Base-by-base conservation (phyloP, 2,329 filamentous ascomycete species). In the Colletotrichum tabaci region DNA sequence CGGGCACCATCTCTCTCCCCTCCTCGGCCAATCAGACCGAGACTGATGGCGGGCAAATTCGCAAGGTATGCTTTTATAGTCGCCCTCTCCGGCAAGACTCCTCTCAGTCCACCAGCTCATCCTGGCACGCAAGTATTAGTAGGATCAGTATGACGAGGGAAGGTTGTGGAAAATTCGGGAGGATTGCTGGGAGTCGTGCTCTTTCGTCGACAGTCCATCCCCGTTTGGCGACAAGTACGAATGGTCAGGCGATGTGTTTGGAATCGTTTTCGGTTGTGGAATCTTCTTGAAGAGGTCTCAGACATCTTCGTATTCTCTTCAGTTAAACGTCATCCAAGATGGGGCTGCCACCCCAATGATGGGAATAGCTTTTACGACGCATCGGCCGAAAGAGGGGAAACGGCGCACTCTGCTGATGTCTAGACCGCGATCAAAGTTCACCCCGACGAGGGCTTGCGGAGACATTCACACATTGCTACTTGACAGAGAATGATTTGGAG, bases 371-470 rank as follows among this genome's bases (percentile, higher is more conserved):
- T 63, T 26, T 21, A 52, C 38, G 23, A 46, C 50, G 65, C 64
- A 71, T 71, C 52, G 58, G 38, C 49, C 44, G 58, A 71, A 63
- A 67, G 57, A 67, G 64, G 65, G 64, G 58, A 18, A 68, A 53
- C 50, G 13, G 30, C 50, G 42, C 23, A 5, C 12, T 26, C 42
- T 46, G 26, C n/a, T 6, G 15, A 18, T 40, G 68, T 67, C 57
- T 46, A 58, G 52, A 63, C 52, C 46, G 15, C 2, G 13, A 52
- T 21, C 68, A 49, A 53, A 57, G 49, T 47, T 58, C 26, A 26
- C 18, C 21, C 57, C n/a, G 16, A 58, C 10, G 9, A n/a, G 46
- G 46, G 18, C 35, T 13, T 15, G 44, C 26, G 52, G 52, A 35
- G 38, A 21, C 40, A 38, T 42, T 44, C 44, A 23, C 23, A 56